Base-by-base conservation (phyloP, 1,284 basidiomycete species). In the Sanguinoderma infundibulare region DNA sequence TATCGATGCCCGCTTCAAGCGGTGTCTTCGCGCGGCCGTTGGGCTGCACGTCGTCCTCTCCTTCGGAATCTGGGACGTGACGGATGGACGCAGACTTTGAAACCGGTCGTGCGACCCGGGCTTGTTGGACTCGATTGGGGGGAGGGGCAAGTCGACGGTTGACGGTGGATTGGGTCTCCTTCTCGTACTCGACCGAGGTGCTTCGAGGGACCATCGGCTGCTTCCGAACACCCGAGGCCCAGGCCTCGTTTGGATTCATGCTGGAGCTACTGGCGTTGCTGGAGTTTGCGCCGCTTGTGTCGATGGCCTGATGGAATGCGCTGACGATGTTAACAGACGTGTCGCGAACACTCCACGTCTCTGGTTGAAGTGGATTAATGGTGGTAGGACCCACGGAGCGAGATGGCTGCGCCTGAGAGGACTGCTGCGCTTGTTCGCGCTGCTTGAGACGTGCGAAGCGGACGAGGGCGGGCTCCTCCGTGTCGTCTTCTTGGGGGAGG, bases 291-390 rank as follows among this genome's bases (percentile, higher is more conserved):
- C 68, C 57, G 55, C 60, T 69, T 30, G 66, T 65, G 74, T 67
- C 79, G 53, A 81, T 87, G 38, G 91, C 92, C 74, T 88, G 87
- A 66, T 82, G 78, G 70, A 95, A 91, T 26, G 92, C 93, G 69
- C 85, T 84, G 28, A 92, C 93, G 70, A 94, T 87, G 74, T 92
- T 91, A 55, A 95, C 92, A 40, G 90, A 88, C 50, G 93, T 95
- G 74, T 92, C 90, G 70, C 89, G 89, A 61, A 91, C 84, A 67
- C 73, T 74, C 87, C 87, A 90, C 80, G 80, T 85, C 70, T 87
- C 83, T 36, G 90, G 90, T 52, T 85, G 79, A 30, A 84, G 82
- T 54, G 75, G 73, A 69, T 69, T 69, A 64, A 60, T 61, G 71
- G 63, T 75, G 76, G 62, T 73, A 65, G 61, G 53, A 63, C 61